Base-by-base conservation (phyloP, 2,329 filamentous ascomycete genomes). In the Alternaria atra region DNA sequence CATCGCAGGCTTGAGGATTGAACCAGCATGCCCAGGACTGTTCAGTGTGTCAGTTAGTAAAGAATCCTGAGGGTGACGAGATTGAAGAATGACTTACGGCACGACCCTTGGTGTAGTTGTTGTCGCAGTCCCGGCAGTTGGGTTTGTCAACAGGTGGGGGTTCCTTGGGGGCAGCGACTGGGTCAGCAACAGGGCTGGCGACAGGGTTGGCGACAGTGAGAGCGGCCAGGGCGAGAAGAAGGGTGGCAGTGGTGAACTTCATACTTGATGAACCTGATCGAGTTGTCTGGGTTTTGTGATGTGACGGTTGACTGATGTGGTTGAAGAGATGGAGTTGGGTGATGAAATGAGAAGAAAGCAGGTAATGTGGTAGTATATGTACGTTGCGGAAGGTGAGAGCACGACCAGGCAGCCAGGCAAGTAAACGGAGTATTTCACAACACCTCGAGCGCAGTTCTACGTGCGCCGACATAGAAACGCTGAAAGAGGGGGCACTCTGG, bases 81-180 rank as follows among this genome's bases (percentile, higher is more conserved):
- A 20, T 2, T 7, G n/a, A 32, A 32, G 29, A 3, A 15, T 12
- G 0, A 34, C 43, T 27, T 46, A 43, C 39, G 8, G 15, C 6
- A 15, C 30, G 37, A 20, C 56, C 55, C 25, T 47, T 35, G 9
- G 4, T 6, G 20, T 13, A 59, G 6, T 29, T 5, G 0, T 23
- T 23, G 6, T 50, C 34, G 35, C 56, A 59, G 17, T 42, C 15
- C 0, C 32, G n/a, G 51, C 56, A 59, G 23, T 27, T 48, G 30
- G 30, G 30, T 5, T 13, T 32, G 12, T 34, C 12, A 10, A 34
- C 30, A 17, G 44, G 44, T 13, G 44, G 44, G 12, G 7, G 44
- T 48, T 10, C n/a, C 8, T 35, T 48, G 25, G 9, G 34, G 32
- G 1, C 8, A 13, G 30, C 32, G 6, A 35, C 4, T 15, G 30